These are phyloP conservation scores for Epichloe gansuensis DNA, from an alignment of 2,329 filamentous ascomycete species.

Conservation along the genomic window DNA sequence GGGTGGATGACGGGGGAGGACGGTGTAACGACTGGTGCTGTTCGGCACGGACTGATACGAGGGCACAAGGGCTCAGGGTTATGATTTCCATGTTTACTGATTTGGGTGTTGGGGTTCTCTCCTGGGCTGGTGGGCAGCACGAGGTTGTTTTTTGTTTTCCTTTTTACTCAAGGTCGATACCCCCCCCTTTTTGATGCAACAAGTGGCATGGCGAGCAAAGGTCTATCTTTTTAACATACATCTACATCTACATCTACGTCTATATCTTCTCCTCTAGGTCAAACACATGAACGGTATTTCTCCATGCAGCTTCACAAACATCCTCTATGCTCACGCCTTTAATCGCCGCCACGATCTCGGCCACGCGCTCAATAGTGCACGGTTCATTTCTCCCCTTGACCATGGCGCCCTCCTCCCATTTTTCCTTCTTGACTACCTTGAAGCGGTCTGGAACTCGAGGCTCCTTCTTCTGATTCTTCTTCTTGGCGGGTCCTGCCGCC, in stretches of 20 bases:
- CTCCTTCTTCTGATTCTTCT: constrained; percentile 44
- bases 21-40: constrained; percentile 59
- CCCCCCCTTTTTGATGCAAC: constrained; percentile 11
- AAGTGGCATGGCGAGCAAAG: constrained; percentile 1
- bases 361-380: constrained; percentile 73
- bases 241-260: neutral
- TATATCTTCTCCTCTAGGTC: constrained; percentile 35
- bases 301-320: constrained; percentile 76
- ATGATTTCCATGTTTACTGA: constrained; percentile 16
- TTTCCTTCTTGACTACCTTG: constrained; percentile 90
- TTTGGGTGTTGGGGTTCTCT: neutral
- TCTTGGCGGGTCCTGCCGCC: constrained; percentile 15
- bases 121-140: constrained; percentile 7
- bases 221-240: neutral
- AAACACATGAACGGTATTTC: constrained; percentile 71
- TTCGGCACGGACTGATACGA: constrained; percentile 52
- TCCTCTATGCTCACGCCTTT: constrained; percentile 70
- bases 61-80: constrained; percentile 44
- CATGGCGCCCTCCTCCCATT: constrained; percentile 76
- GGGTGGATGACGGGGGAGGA: constrained; percentile 88
- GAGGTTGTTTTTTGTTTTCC: constrained; percentile 4
- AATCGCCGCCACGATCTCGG: constrained; percentile 75
- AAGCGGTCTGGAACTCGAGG: constrained; percentile 58
- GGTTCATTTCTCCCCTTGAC: constrained; percentile 94
- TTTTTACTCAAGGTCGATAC: constrained; percentile 15